Percentiles rank a stretch among this genome's conserved stretches.
Conservation (phyloP, 169 alveolate genomes). For the Blepharisma undulans region DNA sequence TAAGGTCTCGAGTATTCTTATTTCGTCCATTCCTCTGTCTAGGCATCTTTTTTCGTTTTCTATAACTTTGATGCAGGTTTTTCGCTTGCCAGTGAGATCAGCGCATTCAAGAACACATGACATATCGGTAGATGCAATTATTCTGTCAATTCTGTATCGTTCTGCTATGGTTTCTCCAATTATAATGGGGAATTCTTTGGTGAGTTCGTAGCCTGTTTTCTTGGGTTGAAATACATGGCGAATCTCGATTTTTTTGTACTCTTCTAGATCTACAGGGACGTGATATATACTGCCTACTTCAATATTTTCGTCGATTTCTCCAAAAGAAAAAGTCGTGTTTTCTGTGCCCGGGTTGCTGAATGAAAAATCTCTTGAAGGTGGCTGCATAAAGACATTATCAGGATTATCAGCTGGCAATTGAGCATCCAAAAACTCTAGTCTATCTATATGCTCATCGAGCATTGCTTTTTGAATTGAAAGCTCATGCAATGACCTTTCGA, state of each 20-base stretch:
- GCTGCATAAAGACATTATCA: not conserved
- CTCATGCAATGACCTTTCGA: not conserved
- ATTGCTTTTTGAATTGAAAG: not conserved
- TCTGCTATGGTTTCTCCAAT: constrained; percentile 87
- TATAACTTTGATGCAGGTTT: constrained; percentile 91
- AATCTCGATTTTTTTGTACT: not conserved
- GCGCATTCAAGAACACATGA: constrained; percentile 87
- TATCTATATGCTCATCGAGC: not conserved
- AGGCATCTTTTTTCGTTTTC: constrained; percentile 92
- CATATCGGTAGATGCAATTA: constrained; percentile 88
- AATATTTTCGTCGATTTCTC: constrained; percentile 11
- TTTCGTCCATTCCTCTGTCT: constrained; percentile 92
- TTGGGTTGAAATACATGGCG: constrained; percentile 36
- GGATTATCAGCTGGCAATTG: not conserved
- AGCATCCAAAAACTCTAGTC: not conserved
- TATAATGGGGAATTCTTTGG: constrained; percentile 88
- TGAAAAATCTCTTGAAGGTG: not conserved
- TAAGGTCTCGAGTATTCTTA: constrained; percentile 81
- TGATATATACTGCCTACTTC: not conserved
- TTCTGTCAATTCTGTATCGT: constrained; percentile 86
- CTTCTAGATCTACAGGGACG: not conserved
- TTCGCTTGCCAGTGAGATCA: constrained; percentile 79
- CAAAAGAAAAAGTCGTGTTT: not conserved
- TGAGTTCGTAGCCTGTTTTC: constrained; percentile 89
- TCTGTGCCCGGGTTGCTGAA: constrained; percentile 13